Evolutionary conservation across 805 yeast genomes (phyloP).

Genomic region (Starmerella vitae): DNA sequence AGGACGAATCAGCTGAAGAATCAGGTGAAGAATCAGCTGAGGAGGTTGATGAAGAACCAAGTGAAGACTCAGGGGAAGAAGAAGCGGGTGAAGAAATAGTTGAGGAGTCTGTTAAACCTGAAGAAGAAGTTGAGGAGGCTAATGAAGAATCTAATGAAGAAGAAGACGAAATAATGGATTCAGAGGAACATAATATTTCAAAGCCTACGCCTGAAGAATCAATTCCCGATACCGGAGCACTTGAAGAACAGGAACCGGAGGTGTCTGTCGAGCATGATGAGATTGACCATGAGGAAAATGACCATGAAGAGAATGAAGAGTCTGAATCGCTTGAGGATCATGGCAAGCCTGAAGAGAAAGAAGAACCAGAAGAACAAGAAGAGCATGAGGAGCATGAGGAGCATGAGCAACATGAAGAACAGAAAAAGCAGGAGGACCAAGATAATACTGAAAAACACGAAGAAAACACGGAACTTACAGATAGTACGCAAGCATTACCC

Average conservation of each 20-base stretch:
- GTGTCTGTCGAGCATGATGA: no score
- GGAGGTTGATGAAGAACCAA: constrained; percentile 1
- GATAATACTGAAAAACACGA: neutral
- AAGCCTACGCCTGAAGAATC: neutral
- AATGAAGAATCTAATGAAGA: neutral
- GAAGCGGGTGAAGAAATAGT: neutral
- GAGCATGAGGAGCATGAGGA: neutral
- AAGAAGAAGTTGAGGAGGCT: neutral
- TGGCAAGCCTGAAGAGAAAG: no score
- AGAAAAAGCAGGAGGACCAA: neutral
- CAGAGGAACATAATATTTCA: neutral
- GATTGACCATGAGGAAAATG: no score
- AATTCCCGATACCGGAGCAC: neutral
- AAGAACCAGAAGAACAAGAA: neutral
- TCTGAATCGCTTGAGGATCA: no score
- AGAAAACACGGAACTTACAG: no score
- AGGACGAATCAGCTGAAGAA: neutral
- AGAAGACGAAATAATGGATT: neutral
- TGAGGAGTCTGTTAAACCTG: neutral
- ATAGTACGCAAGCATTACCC: no score
- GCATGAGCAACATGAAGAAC: neutral
- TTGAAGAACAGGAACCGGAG: no score
- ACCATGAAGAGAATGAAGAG: neutral
- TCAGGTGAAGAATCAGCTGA: neutral
- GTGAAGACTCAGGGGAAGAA: constrained; percentile 1